Evolutionary conservation across 495 filamentous ascomycete genomes (phyloP), one percentile per base, ranked within the genome.

Genomic region (Neurospora cerealis): DNA sequence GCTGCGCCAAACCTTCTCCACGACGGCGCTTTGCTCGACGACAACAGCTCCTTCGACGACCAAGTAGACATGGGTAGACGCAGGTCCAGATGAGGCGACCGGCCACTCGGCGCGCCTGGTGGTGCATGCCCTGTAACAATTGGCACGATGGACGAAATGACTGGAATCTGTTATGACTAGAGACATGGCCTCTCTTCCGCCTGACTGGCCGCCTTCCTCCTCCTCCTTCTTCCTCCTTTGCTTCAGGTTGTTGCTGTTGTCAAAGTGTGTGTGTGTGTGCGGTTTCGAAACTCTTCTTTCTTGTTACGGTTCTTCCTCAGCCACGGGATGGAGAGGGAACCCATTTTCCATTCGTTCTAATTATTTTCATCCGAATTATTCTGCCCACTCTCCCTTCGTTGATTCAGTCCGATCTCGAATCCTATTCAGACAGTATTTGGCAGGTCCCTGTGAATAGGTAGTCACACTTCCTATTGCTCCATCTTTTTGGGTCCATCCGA

Each of bases 1-100:
- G 38, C 48, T 74, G 72, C 76, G 73, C 76, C 76, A 79, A 72
- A 73, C 40, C 46, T 73, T 17, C 75, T 74, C 78, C 80, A 79
- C 74, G 72, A 76, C 76, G 73, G 73, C 76, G 69, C 72, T 60
- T 62, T 74, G 72, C 72, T 76, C 74, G 70, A 72, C 76, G 77
- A 77, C 74, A 41, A 72, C 44, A 66, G 48, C 69, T 69, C 37
- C 42, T 41, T 37, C 36, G 69, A 21, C 73, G 71, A 74, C 76
- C 70, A 72, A 4, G 78, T 74, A 72, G 38, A 19, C 73, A 60
- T 38, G 69, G 73, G 73, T 69, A 41, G 62, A 69, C 54, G 71
- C 75, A 73, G 66, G 69, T 38, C 41, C 28, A 66, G 54, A 66
- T 34, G 54, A 66, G 54, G 13, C 54, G 54, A 66, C 7, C 54